Evolutionary conservation across 768 basidiomycete species (phyloP).

Genomic region (Terana coerulea): DNA sequence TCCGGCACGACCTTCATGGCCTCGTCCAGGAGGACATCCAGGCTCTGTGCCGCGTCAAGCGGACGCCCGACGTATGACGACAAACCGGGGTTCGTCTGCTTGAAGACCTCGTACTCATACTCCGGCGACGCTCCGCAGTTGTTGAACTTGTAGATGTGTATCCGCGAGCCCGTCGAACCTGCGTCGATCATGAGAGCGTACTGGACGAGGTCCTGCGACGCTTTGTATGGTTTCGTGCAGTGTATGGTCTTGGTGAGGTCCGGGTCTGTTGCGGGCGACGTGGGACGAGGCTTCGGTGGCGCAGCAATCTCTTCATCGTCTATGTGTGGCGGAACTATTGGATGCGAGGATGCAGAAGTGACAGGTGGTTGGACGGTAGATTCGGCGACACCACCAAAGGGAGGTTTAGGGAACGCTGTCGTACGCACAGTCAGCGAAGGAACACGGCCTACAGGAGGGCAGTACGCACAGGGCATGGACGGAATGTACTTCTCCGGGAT

Average conservation of each 20-base stretch:
- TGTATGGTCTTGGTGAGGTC: constrained; percentile 69
- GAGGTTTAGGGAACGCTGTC: constrained; percentile 9
- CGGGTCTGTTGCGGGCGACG: constrained; percentile 68
- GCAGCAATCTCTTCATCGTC: constrained; percentile 16
- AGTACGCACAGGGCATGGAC: constrained; percentile 26
- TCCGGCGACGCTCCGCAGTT: constrained; percentile 72
- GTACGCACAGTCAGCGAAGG: too few relatives aligned
- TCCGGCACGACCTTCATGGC: constrained; percentile 77
- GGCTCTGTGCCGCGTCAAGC: constrained; percentile 66
- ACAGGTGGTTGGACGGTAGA: not conserved
- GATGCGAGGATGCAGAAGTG: not conserved
- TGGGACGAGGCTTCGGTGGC: constrained; percentile 31
- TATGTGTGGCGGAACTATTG: constrained; percentile 11
- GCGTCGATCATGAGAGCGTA: constrained; percentile 98
- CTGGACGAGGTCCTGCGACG: constrained; percentile 62
- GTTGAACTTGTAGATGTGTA: constrained; percentile 99
- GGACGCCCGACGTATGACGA: constrained; percentile 60
- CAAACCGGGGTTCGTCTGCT: constrained; percentile 75
- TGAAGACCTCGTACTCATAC: constrained; percentile 94
- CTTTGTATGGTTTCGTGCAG: constrained; percentile 56
- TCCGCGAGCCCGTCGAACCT: constrained; percentile 94
- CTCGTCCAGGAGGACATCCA: constrained; percentile 77
- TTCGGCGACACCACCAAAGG: not conserved
- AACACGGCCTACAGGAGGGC: not conserved
- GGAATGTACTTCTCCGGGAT: constrained; percentile 22